Conservation (phyloP, 176 grass and related monocot genomes). For the Tuctoria greenei region DNA sequence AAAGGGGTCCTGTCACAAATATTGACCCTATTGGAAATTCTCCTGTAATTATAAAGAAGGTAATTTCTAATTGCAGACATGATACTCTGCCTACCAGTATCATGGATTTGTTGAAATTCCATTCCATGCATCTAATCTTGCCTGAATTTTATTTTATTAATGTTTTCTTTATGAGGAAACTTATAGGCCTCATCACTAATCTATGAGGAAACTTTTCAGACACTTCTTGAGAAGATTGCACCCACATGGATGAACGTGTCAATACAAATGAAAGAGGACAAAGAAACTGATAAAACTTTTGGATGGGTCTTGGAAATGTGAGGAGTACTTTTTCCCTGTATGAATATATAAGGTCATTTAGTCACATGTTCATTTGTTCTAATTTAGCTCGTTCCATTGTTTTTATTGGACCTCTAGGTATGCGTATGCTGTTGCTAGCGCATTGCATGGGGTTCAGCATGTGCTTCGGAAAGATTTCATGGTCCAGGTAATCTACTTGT, state of each 20-base stretch:
- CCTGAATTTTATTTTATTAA: not conserved
- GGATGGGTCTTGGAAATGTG: slow-evolving; percentile 99
- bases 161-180: slow-evolving; percentile 10
- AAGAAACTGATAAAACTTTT: slow-evolving; percentile 79
- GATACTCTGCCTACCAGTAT: not conserved
- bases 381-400: slow-evolving; percentile 9
- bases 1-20: slow-evolving; percentile 71
- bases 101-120: slow-evolving; percentile 6
- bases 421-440: slow-evolving; percentile 93
- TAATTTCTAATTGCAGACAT: slow-evolving; percentile 32
- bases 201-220: slow-evolving; percentile 32
- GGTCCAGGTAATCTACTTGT: slow-evolving; percentile 66
- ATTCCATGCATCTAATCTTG: not conserved
- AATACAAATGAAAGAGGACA: slow-evolving; percentile 91
- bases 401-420: slow-evolving; percentile 63
- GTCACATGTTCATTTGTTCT: slow-evolving; percentile 20
- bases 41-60: slow-evolving; percentile 98
- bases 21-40: slow-evolving; percentile 96
- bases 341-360: not conserved
- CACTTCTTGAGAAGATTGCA: slow-evolving; percentile 75
- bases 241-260: slow-evolving; percentile 99
- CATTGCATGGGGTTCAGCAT: slow-evolving; percentile 94
- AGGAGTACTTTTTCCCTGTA: slow-evolving; percentile 31
- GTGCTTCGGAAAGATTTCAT: slow-evolving; percentile 95
- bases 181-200: slow-evolving; percentile 24